Evolutionary conservation across 768 basidiomycete species (phyloP).

Genomic region (Calocybe cyanea): DNA sequence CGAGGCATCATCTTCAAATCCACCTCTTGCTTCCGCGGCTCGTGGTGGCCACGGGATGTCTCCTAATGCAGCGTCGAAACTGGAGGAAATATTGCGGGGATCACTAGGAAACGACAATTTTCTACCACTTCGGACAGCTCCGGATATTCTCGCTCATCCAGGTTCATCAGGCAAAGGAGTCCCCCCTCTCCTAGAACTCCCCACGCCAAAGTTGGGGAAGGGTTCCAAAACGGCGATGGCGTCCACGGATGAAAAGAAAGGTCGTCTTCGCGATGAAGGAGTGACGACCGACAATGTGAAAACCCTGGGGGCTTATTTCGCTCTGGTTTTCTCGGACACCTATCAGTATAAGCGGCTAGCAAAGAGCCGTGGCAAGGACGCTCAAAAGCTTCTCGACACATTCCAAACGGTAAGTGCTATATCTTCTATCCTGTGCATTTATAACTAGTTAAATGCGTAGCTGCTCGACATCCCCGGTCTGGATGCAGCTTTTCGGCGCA

Average conservation of each 20-base stretch:
- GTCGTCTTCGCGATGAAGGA: no score
- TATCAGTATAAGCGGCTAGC: conserved; percentile 5
- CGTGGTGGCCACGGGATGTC: background rate
- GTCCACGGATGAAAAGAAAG: no score
- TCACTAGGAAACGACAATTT: background rate
- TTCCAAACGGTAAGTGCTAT: conserved; percentile 7
- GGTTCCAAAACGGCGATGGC: no score
- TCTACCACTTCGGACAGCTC: no score
- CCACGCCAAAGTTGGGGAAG: no score
- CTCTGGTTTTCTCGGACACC: conserved; percentile 1
- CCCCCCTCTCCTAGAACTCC: no score
- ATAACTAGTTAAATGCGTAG: background rate
- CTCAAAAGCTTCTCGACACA: conserved; percentile 8
- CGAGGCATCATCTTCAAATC: background rate
- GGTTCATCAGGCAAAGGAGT: no score
- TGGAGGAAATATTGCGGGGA: background rate
- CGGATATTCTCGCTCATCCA: no score
- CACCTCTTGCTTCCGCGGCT: background rate
- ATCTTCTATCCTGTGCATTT: no score
- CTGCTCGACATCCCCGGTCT: conserved; percentile 8
- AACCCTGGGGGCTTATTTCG: background rate
- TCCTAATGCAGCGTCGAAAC: background rate
- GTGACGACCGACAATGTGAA: background rate
- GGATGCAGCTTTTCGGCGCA: conserved; percentile 3
- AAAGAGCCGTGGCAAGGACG: background rate